A percentile compares a stretch with the other conserved stretches of the same genome.
phyloP scores from a whole-genome alignment of 2,329 filamentous ascomycete genomes.

The Thelonectria discophora region DNA sequence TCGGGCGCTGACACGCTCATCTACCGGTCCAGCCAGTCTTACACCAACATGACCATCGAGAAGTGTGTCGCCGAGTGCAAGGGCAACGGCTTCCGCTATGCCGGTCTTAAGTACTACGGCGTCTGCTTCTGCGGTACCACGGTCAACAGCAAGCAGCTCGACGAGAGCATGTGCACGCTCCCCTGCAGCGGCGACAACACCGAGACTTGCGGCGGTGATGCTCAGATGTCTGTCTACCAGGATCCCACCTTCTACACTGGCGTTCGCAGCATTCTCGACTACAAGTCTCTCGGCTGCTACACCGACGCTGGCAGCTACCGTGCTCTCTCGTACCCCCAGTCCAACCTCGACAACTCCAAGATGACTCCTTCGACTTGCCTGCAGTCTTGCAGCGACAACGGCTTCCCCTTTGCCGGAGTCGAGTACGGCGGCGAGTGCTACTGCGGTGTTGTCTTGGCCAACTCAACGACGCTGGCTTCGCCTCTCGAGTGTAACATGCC shows the following conservation, averaged over 20 bases:
- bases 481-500: slow-evolving; percentile 57
- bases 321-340: slow-evolving; percentile 56
- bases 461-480: slow-evolving; percentile 51
- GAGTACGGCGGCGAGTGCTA: slow-evolving; percentile 60
- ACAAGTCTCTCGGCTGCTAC: slow-evolving; percentile 70
- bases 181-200: slow-evolving; percentile 58
- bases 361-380: slow-evolving; percentile 57
- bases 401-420: slow-evolving; percentile 59
- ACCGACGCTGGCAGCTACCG: slow-evolving; percentile 55
- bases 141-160: slow-evolving; percentile 61
- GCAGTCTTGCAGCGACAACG: slow-evolving; percentile 52
- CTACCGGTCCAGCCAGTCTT: slow-evolving; percentile 52
- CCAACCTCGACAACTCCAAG: slow-evolving; percentile 43
- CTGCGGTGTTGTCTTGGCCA: slow-evolving; percentile 63
- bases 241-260: slow-evolving; percentile 59
- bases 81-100: slow-evolving; percentile 60
- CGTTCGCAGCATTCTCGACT: slow-evolving; percentile 59
- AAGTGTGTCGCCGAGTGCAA: slow-evolving; percentile 60
- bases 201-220: slow-evolving; percentile 58
- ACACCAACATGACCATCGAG: slow-evolving; percentile 56
- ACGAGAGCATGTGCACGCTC: slow-evolving; percentile 65
- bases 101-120: slow-evolving; percentile 61
- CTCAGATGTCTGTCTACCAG: slow-evolving; percentile 57
- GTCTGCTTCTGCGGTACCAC: slow-evolving; percentile 63
- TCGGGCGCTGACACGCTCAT: slow-evolving; percentile 50